These are phyloP conservation scores for Pascua sp. DNA, from an alignment of 1,284 basidiomycete species.

Conservation along the genomic window DNA sequence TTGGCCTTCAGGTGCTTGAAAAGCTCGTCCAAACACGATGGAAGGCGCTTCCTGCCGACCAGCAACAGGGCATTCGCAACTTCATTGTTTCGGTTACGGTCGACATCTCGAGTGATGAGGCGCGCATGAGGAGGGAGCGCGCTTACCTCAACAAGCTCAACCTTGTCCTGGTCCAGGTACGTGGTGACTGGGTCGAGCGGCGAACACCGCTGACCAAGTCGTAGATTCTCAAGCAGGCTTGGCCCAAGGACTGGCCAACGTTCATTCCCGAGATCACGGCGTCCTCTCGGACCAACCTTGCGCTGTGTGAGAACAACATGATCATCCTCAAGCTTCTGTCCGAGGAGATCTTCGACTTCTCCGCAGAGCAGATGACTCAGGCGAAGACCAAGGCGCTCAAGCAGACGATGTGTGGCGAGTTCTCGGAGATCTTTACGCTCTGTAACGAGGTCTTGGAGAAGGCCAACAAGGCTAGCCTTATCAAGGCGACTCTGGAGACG, in stretches of 20 bases:
- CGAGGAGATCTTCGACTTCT: conserved; percentile 99
- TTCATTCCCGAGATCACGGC: conserved; percentile 98
- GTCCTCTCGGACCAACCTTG: conserved; percentile 92
- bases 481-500: conserved; percentile 94
- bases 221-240: conserved; percentile 98
- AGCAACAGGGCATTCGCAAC: conserved; percentile 92
- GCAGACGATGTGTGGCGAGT: conserved; percentile 96
- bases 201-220: not conserved
- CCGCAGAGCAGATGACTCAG: conserved; percentile 98
- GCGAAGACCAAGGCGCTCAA: conserved; percentile 97
- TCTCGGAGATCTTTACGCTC: conserved; percentile 91
- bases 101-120: conserved; percentile 85
- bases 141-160: conserved; percentile 97
- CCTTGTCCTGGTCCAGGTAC: conserved; percentile 86
- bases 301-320: conserved; percentile 99
- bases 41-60: conserved; percentile 92
- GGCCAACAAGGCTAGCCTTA: conserved; percentile 93
- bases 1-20: conserved; percentile 90
- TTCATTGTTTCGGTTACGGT: conserved; percentile 94
- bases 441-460: conserved; percentile 96
- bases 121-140: conserved; percentile 83
- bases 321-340: conserved; percentile 95
- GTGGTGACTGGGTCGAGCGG: conserved; percentile 23
- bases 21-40: conserved; percentile 91
- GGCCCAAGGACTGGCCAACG: conserved; percentile 98